phyloP scores from a whole-genome alignment of 2,329 filamentous ascomycete species.

The Beauveria sp. region DNA sequence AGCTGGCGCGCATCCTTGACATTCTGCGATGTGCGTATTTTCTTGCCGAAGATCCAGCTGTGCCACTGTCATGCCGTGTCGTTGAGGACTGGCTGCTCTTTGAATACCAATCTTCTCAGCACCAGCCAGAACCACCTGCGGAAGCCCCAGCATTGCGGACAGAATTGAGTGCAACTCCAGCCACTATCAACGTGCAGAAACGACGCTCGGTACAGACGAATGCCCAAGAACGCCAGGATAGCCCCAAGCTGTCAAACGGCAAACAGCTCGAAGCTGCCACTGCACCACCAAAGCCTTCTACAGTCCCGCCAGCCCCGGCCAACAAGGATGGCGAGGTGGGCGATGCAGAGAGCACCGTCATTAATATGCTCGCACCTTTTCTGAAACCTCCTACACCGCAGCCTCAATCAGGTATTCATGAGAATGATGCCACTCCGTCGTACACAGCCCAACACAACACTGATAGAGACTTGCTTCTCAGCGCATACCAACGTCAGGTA shows the following conservation, averaged over 20 bases:
- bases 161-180: not conserved
- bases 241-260: not conserved
- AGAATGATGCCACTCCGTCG: slow-evolving; percentile 39
- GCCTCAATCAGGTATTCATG: slow-evolving; percentile 23
- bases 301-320: not conserved
- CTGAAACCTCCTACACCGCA: slow-evolving; percentile 38
- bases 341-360: slow-evolving; percentile 32
- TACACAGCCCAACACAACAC: slow-evolving; percentile 44
- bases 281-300: not conserved
- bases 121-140: not conserved
- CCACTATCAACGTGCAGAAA: slow-evolving; percentile 4
- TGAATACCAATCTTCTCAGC: slow-evolving; percentile 19
- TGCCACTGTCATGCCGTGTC: slow-evolving; percentile 29
- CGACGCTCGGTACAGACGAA: not conserved
- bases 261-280: not conserved
- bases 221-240: not conserved
- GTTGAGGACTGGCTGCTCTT: slow-evolving; percentile 25
- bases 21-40: slow-evolving; percentile 41
- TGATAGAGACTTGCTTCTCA: slow-evolving; percentile 45
- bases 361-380: slow-evolving; percentile 42
- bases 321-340: slow-evolving; percentile 19
- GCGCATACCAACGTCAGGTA: slow-evolving; percentile 24
- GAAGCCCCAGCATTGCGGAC: not conserved
- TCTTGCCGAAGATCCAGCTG: slow-evolving; percentile 32
- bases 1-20: slow-evolving; percentile 40